Percentiles rank a stretch among this genome's conserved stretches.
phyloP scores from a whole-genome alignment of 179 eudicot genomes.

The Dionaea muscipula region DNA sequence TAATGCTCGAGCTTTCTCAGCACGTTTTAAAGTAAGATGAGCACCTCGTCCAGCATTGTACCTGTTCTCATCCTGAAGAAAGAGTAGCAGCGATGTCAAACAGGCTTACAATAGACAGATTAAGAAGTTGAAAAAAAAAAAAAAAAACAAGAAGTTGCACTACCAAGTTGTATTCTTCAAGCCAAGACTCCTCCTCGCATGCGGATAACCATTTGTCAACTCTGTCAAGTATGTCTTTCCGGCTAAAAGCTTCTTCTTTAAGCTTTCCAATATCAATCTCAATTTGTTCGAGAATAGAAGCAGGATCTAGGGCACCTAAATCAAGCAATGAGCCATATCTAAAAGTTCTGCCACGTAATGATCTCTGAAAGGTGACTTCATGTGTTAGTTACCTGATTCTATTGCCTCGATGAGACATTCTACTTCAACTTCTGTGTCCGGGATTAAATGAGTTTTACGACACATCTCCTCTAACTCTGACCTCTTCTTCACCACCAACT shows the following conservation, averaged over 20 bases:
- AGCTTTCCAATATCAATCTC: slow-evolving; percentile 61
- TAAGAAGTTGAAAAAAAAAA: not conserved
- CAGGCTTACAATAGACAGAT: slow-evolving; percentile 3
- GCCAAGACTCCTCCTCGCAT: slow-evolving; percentile 95
- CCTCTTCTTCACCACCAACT: slow-evolving; percentile 80
- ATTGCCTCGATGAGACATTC: slow-evolving; percentile 57
- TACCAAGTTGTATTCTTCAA: slow-evolving; percentile 82
- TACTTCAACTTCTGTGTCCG: slow-evolving; percentile 37
- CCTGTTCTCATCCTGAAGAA: slow-evolving; percentile 74
- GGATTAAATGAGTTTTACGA: slow-evolving; percentile 65
- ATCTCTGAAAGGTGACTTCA: no score
- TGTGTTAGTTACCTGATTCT: slow-evolving; percentile 49
- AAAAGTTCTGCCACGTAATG: no score
- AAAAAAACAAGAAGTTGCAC: not conserved
- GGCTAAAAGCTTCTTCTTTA: slow-evolving; percentile 82
- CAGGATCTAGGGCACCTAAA: slow-evolving; percentile 70
- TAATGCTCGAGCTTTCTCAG: slow-evolving; percentile 87
- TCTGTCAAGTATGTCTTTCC: slow-evolving; percentile 80
- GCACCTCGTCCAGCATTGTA: slow-evolving; percentile 92
- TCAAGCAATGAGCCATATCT: not conserved
- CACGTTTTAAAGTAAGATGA: slow-evolving; percentile 85
- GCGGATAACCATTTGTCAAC: slow-evolving; percentile 91
- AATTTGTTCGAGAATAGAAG: slow-evolving; percentile 60
- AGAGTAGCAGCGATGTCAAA: not conserved
- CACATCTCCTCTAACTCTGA: slow-evolving; percentile 73